Base-by-base conservation (phyloP, 164 flowering plant species). In the Sextonia rubra region DNA sequence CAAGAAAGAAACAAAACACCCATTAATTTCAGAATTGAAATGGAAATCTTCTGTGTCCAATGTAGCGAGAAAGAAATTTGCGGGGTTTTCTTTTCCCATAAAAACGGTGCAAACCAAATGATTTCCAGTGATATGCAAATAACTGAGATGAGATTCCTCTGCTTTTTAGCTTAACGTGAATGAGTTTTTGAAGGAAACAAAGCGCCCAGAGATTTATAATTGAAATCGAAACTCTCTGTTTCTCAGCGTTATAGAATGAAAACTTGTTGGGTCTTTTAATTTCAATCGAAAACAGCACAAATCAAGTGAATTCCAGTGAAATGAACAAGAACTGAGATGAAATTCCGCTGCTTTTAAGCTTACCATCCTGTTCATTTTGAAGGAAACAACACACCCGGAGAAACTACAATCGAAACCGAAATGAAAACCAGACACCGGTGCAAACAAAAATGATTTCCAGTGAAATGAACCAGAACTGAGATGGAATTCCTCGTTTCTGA, bases 361-460 rank as follows among this genome's bases (percentile, higher is more conserved):
- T 79, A 87, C 92, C 22, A 89, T 69, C 86, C 85, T 12, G 25
- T 63, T 64, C 82, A 84, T 66, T 79, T 79, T 0, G n/a, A n/a
- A n/a, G n/a, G n/a, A n/a, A n/a, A n/a, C n/a, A n/a, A n/a, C n/a
- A n/a, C n/a, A n/a, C 25, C 58, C 30, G 55, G 30, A 69, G 25
- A 27, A n/a, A n/a, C n/a, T n/a, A n/a, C n/a, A n/a, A n/a, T n/a
- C n/a, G 49, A 69, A 9, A 22, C 22, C 24, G 24, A 47, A 18
- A 22, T 3, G 3, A 5, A 7, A 56, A 55, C 18, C 12, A 56
- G 7, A 22, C 56, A 11, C 47, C 47, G 72, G 64, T 47, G 17
- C 25, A 73, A 25, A n/a, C 11, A 56, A n/a, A 56, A 30, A 17
- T 27, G 22, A 9, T 60, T 22, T 37, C 4, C 44, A 69, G 66